Percentiles rank a stretch among this genome's conserved stretches.
Evolutionary conservation across 768 basidiomycete genomes (phyloP).

Genomic region (Russula sp.): DNA sequence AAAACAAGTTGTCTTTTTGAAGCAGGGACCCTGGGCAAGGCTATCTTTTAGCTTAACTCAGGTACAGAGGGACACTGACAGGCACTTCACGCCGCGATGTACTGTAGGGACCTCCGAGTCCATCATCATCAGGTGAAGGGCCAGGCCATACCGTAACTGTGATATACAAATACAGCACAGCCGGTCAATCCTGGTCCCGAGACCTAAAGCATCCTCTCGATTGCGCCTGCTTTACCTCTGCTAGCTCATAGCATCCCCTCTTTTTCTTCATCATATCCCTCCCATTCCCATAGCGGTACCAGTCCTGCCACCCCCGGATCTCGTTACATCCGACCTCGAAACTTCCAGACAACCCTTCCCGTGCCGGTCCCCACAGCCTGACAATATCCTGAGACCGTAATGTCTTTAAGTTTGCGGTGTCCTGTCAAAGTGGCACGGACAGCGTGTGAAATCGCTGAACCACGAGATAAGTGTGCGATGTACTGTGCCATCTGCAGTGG

Average conservation of each 20-base stretch:
- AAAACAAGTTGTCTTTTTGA: neutral
- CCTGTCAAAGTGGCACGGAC: slow-evolving; percentile 51
- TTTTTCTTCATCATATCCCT: slow-evolving; percentile 41
- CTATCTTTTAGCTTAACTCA: neutral
- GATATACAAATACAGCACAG: no score
- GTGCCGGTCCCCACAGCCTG: slow-evolving; percentile 52
- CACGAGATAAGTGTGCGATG: slow-evolving; percentile 44
- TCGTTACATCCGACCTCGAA: slow-evolving; percentile 29
- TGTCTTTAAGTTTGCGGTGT: slow-evolving; percentile 41
- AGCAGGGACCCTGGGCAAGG: neutral
- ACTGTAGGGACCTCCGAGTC: no score
- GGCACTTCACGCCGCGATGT: no score
- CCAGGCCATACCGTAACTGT: no score
- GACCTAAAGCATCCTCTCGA: slow-evolving; percentile 60
- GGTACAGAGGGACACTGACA: neutral
- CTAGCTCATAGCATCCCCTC: slow-evolving; percentile 50
- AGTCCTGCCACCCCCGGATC: neutral
- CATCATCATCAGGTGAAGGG: no score
- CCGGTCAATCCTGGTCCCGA: slow-evolving; percentile 41
- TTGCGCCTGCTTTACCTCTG: slow-evolving; percentile 34
- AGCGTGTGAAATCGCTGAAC: slow-evolving; percentile 56
- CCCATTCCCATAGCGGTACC: slow-evolving; percentile 25
- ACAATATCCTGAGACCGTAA: slow-evolving; percentile 59
- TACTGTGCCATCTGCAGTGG: slow-evolving; percentile 40
- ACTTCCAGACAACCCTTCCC: slow-evolving; percentile 55